These are phyloP conservation scores for Lophiostoma macrostomum DNA, from an alignment of 495 filamentous ascomycete species.

Conservation along the genomic window DNA sequence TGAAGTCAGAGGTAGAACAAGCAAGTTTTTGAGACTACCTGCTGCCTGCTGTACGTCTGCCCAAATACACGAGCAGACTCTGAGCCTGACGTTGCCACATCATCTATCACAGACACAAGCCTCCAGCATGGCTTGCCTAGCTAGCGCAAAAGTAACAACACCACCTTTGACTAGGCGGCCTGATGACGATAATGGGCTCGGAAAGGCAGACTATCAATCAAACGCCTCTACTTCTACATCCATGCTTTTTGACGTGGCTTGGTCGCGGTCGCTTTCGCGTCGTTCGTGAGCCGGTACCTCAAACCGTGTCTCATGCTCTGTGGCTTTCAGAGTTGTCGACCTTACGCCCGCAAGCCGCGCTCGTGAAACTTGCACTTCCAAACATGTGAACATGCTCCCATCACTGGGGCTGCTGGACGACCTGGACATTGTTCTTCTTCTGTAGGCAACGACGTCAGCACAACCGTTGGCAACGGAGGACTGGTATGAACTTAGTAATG, in stretches of 20 bases:
- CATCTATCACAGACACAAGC: slow-evolving; percentile 14
- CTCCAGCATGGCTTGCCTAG: slow-evolving; percentile 23
- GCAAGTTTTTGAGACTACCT: too few relatives aligned
- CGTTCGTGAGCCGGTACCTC: slow-evolving; percentile 14
- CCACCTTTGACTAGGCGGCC: slow-evolving; percentile 19
- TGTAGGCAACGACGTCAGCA: slow-evolving; percentile 39
- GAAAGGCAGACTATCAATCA: slow-evolving; percentile 5
- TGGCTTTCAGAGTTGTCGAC: slow-evolving; percentile 5
- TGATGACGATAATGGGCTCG: slow-evolving; percentile 16
- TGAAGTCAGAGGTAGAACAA: too few relatives aligned
- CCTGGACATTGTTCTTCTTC: slow-evolving; percentile 99
- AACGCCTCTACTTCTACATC: slow-evolving; percentile 4
- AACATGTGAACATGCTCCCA: slow-evolving; percentile 33
- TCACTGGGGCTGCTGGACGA: slow-evolving; percentile 70
- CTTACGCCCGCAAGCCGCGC: slow-evolving; percentile 4
- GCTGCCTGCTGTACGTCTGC: slow-evolving; percentile 16
- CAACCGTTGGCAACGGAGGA: neutral
- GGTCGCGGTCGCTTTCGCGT: neutral
- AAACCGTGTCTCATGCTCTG: slow-evolving; percentile 12
- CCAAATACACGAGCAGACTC: too few relatives aligned
- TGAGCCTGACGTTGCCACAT: slow-evolving; percentile 9
- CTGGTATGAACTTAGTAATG: slow-evolving; percentile 35
- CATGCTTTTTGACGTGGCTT: slow-evolving; percentile 20
- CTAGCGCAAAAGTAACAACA: slow-evolving; percentile 20
- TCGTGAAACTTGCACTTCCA: slow-evolving; percentile 11